Evolutionary conservation across 345 rosid genomes (phyloP), one percentile per base, ranked within the genome.

Genomic region (Populus pruinosa): DNA sequence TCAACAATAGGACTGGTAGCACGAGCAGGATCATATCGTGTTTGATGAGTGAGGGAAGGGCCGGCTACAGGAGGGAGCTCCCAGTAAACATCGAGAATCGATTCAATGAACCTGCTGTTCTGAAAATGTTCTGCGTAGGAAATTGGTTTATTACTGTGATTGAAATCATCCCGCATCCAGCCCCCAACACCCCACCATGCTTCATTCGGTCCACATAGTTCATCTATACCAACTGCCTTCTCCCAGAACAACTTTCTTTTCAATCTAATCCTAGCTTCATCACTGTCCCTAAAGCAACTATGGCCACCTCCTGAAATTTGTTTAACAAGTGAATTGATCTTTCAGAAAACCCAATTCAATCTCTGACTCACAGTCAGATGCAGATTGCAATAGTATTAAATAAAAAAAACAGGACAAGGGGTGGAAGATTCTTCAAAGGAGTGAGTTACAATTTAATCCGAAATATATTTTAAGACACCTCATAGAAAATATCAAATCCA

Each of bases 121-220:
- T 89, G 91, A 74, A 94, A 91, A 82, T 96, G 99, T 75, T 94
- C 92, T 0, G 69, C 79, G 66, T 89, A 84, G 9, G 99, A 87
- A 82, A 96, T 87, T 16, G 71, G 81, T 33, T 85, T 81, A 70
- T 91, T 94, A 43, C 87, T 91, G 83, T 96, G 98, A 83, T 91
- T 96, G 73, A 96, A 96, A 66, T 96, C 82, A 79, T 96, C 99
- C 12, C 92, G 89, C 94, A 92, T 92, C 77, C 88, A 89, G 67
- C 99, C 98, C 84, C 87, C 83, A 47, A 96, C 97, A 29, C 99
- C 99, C 99, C 99, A 96, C 99, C 99, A 96, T 16, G 91, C 87
- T 82, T 96, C 97, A 5, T 87, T 82, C 0, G 86, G 84, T 56
- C 97, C 97, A 35, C 99, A 96, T 29, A 96, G 86, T 76, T 94